A percentile compares a stretch with the other conserved stretches of the same genome.
These are phyloP conservation scores for Cucurbitaria berberidis DNA, from an alignment of 2,329 filamentous ascomycete species.

Conservation along the genomic window DNA sequence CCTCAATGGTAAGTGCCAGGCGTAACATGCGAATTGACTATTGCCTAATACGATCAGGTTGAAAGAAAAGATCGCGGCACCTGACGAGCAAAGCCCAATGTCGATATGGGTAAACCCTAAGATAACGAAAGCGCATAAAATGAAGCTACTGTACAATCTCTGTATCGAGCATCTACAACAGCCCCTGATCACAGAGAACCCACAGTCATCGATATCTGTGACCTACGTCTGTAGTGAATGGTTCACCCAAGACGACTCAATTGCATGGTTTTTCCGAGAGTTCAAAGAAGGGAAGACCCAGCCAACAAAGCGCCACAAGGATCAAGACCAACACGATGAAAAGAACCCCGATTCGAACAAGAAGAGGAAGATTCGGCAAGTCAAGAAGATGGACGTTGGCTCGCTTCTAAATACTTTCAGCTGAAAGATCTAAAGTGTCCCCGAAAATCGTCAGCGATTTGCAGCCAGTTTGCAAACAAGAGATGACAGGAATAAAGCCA, in stretches of 20 bases:
- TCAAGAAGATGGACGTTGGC: constrained; percentile 28
- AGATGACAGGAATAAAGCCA: no score
- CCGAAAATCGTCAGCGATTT: not conserved
- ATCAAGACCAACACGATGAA: not conserved
- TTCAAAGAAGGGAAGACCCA: not conserved
- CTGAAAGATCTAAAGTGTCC: constrained; percentile 2
- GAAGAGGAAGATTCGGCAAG: constrained; percentile 27
- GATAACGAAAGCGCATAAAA: constrained; percentile 13
- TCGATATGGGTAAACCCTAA: constrained; percentile 8
- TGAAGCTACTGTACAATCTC: constrained; percentile 19
- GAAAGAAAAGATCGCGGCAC: not conserved
- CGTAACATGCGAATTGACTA: not conserved
- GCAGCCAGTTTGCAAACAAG: no score
- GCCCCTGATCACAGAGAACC: not conserved
- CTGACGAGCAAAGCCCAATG: constrained; percentile 1
- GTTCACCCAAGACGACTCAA: not conserved
- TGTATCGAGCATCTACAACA: not conserved
- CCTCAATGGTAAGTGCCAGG: not conserved
- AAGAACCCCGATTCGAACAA: constrained; percentile 8
- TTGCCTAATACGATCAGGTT: not conserved
- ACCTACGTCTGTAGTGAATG: not conserved
- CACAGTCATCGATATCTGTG: constrained; percentile 9
- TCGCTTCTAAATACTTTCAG: constrained; percentile 29
- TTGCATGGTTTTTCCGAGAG: constrained; percentile 15
- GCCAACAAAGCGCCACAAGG: not conserved